Evolutionary conservation across 1,139 yeast genomes (phyloP), one percentile per base, ranked within the genome.

Genomic region (Candida neerlandica): DNA sequence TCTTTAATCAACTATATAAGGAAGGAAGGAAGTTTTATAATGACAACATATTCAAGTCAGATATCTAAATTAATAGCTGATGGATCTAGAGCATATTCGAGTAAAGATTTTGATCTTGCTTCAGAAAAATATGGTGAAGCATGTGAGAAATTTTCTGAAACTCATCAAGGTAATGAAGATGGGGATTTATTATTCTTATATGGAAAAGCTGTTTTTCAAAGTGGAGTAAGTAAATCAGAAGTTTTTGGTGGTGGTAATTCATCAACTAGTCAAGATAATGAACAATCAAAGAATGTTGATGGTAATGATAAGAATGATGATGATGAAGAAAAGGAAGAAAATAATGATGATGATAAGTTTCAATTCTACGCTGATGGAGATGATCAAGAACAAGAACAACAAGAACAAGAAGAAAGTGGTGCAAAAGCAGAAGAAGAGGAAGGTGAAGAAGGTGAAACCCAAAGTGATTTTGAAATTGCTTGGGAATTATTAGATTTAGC

Each of bases 401-500:
- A 11, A 14, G 33, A 39, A 39, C 21, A 11, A 12, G 73, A 63
- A 5, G 71, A 62, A 3, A 73, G 63, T 5, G 73, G 66, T 4
- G 71, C 62, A 3, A 73, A 63, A 6, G 73, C 66, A 5, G 71
- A 62, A 3, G 73, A 63, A 6, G 73, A 66, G 6, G 66, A 61
- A 4, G 65, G n/a, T n/a, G n/a, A 61, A 2, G 69, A 58, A 27
- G 67, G 60, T 41, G 81, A 73, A 30, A 82, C 80, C 39, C 86
- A 84, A 58, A 76, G 82, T 33, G 97, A 90, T 62, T 86, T 91
- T 62, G 96, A 87, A 62, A 78, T 85, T 21, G 96, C 96, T 0
- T 90, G 96, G 96, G 94, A 86, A 52, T 82, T 89, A 18, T 73
- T 89, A 35, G 97, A 91, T 61, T 71, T 87, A 43, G 79, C 96